Evolutionary conservation across 1,139 yeast species (phyloP).

Genomic region (Lodderomyces margitis): DNA sequence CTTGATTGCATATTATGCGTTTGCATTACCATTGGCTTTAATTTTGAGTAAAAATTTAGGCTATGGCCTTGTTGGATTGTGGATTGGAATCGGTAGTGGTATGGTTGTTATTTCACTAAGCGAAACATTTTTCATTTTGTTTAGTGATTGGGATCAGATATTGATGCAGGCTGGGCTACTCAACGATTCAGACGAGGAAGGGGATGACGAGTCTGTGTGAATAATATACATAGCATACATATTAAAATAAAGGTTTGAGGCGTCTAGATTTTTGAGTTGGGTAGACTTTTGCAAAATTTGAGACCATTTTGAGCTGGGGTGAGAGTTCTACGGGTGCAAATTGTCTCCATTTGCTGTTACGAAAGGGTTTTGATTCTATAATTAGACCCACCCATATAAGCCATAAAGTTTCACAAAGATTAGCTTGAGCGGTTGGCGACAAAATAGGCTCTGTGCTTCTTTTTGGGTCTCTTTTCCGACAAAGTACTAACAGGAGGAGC

Average conservation of each 20-base stretch:
- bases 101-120: conserved; percentile 64
- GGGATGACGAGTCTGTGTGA: conserved; percentile 7
- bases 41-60: conserved; percentile 55
- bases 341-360: no score
- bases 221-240: background rate
- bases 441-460: no score
- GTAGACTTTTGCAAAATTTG: no score
- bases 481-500: no score
- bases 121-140: conserved; percentile 46
- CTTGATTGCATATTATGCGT: conserved; percentile 67
- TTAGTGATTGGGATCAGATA: conserved; percentile 43
- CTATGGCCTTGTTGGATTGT: conserved; percentile 64
- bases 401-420: no score
- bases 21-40: conserved; percentile 64
- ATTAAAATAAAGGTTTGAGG: background rate
- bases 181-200: conserved; percentile 23
- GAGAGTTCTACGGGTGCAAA: no score
- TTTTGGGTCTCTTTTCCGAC: no score
- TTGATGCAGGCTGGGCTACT: conserved; percentile 29
- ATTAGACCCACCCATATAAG: no score
- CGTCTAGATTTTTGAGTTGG: no score
- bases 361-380: no score
- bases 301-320: no score
- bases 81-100: conserved; percentile 87
- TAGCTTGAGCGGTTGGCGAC: no score